Conservation (phyloP, 768 basidiomycete genomes). For the Trametes villosa region DNA sequence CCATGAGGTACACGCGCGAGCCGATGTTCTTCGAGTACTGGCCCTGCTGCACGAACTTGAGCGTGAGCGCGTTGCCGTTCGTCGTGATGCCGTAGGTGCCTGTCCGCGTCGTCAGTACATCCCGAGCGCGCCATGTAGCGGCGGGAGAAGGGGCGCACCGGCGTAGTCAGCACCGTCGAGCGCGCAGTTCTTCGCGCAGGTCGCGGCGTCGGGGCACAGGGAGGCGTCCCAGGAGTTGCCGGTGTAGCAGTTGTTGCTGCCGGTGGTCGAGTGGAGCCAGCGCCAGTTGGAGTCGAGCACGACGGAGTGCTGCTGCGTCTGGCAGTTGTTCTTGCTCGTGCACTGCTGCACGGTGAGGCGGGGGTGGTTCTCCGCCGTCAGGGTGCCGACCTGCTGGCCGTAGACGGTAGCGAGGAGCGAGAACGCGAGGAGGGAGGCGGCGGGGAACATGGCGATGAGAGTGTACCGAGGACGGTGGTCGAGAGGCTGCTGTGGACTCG, state of each 20-base stretch:
- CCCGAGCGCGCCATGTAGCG: no score
- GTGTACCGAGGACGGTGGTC: no score
- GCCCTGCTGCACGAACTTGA: conserved; percentile 39
- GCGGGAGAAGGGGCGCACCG: conserved; percentile 6
- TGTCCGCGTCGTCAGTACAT: background rate
- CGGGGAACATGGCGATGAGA: background rate
- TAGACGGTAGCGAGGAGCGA: conserved; percentile 39
- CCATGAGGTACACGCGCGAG: conserved; percentile 54
- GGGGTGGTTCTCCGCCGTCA: conserved; percentile 53
- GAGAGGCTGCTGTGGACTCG: no score
- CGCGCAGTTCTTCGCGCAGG: conserved; percentile 47
- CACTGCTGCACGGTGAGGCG: conserved; percentile 50
- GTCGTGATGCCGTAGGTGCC: conserved; percentile 44
- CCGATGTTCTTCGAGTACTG: conserved; percentile 37
- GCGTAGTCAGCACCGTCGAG: conserved; percentile 42
- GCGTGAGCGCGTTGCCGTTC: conserved; percentile 36
- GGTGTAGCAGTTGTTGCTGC: conserved; percentile 52
- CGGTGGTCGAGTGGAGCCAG: conserved; percentile 41
- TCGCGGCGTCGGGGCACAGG: conserved; percentile 52
- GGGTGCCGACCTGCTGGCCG: conserved; percentile 56
- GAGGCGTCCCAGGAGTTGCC: conserved; percentile 59
- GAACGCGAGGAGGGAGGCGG: background rate
- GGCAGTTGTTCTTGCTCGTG: conserved; percentile 47
- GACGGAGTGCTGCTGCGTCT: conserved; percentile 24
- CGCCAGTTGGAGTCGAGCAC: conserved; percentile 57